phyloP scores from a whole-genome alignment of 208 protist species.

The Wallacemonas sp. region DNA sequence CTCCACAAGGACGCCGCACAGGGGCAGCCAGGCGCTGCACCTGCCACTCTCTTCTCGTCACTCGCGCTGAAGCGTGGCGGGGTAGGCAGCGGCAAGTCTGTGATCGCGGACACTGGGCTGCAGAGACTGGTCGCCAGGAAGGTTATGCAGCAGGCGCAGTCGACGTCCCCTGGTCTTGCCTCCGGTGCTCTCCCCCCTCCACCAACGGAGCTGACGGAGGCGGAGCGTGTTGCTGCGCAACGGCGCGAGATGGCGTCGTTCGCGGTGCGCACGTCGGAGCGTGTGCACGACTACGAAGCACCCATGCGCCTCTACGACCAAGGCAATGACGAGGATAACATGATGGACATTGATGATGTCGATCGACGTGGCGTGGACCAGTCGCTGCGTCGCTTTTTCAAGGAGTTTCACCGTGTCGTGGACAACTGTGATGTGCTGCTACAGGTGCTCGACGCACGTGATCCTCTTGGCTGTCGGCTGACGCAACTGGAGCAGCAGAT shows the following conservation, averaged over 20 bases:
- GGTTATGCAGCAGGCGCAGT: constrained; percentile 17
- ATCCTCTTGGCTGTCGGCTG: constrained; percentile 96
- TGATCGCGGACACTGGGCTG: neutral
- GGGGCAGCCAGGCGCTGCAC: neutral
- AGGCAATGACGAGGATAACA: constrained; percentile 24
- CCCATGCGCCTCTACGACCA: constrained; percentile 36
- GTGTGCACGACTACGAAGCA: constrained; percentile 72
- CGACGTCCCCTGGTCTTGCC: no score
- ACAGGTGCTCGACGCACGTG: constrained; percentile 96
- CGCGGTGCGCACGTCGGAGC: constrained; percentile 68
- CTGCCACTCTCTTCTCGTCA: neutral
- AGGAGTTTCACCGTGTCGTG: constrained; percentile 91
- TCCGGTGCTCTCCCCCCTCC: neutral
- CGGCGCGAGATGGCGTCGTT: constrained; percentile 72
- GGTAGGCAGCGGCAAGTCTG: constrained; percentile 5
- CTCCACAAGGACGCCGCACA: constrained; percentile 10
- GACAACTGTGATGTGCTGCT: constrained; percentile 96
- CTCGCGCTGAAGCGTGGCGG: constrained; percentile 9
- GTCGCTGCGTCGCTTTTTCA: constrained; percentile 86
- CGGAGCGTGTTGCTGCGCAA: constrained; percentile 40
- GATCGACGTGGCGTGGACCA: constrained; percentile 53
- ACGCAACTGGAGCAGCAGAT: constrained; percentile 93
- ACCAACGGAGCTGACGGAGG: constrained; percentile 17
- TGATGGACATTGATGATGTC: constrained; percentile 39
- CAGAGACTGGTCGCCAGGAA: constrained; percentile 13